A percentile compares a stretch with the other conserved stretches of the same genome.
phyloP scores from a whole-genome alignment of 495 filamentous ascomycete species.

The Trichoderma orchidacearum region DNA sequence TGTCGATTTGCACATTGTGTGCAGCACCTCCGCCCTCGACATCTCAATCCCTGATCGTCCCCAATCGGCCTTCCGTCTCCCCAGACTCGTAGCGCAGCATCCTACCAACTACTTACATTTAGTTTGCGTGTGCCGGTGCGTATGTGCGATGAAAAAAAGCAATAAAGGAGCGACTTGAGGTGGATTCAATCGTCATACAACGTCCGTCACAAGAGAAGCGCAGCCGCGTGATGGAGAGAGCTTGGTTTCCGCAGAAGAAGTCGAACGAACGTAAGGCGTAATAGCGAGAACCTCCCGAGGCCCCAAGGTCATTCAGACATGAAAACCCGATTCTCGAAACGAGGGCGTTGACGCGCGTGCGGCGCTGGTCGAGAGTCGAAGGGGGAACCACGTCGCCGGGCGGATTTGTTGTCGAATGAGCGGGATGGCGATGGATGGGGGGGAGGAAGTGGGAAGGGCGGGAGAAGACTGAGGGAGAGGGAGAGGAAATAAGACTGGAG shows the following conservation, averaged over 20 bases:
- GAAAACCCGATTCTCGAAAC: not conserved
- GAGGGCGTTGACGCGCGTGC: not conserved
- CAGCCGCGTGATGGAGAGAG: not conserved
- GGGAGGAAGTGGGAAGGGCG: not conserved
- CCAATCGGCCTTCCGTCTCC: no score
- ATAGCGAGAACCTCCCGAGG: not conserved
- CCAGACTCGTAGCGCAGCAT: no score
- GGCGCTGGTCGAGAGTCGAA: conserved; percentile 3
- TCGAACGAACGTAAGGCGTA: not conserved
- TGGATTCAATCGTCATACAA: not conserved
- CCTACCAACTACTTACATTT: not conserved
- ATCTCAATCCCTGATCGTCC: no score
- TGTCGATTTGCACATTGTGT: no score
- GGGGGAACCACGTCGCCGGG: conserved; percentile 1
- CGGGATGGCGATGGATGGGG: not conserved
- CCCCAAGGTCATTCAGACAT: not conserved
- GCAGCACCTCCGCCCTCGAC: not conserved
- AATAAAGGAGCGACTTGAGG: not conserved
- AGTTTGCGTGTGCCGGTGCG: not conserved
- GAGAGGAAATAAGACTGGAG: not conserved
- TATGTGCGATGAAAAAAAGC: not conserved
- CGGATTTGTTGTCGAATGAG: conserved; percentile 1
- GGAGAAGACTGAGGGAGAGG: not conserved
- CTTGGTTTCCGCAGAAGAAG: not conserved
- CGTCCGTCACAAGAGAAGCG: not conserved